Evolutionary conservation across 1,139 yeast genomes (phyloP).

Genomic region (Candida freyschussii): DNA sequence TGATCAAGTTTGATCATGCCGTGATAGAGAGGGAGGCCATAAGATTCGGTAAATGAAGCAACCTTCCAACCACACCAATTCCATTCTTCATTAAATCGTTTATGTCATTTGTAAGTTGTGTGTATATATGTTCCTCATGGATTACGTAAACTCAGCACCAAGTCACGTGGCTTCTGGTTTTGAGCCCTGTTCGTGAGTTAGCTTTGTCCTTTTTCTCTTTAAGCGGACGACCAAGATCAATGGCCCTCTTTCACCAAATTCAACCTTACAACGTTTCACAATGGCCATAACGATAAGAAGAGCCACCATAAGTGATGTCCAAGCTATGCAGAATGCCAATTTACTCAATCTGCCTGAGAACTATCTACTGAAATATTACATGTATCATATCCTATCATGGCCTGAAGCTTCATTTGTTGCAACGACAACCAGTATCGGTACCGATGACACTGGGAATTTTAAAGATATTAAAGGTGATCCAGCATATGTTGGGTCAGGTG

Average conservation of each 20-base stretch:
- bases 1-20: constrained; percentile 67
- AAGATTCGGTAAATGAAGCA: constrained; percentile 22
- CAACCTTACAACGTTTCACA: constrained; percentile 2
- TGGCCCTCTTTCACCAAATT: neutral
- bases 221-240: too few relatives aligned
- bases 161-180: neutral
- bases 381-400: constrained; percentile 94
- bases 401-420: constrained; percentile 98
- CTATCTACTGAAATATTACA: constrained; percentile 84
- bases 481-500: constrained; percentile 57
- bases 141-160: neutral
- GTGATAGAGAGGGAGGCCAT: constrained; percentile 50
- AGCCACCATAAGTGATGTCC: constrained; percentile 82
- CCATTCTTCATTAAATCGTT: too few relatives aligned
- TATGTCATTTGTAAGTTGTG: neutral
- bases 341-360: constrained; percentile 92
- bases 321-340: constrained; percentile 96
- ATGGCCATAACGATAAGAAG: constrained; percentile 88
- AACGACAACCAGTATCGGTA: constrained; percentile 53
- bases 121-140: neutral
- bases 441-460: constrained; percentile 28
- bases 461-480: constrained; percentile 37
- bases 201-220: too few relatives aligned
- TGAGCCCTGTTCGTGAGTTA: neutral
- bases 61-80: neutral